These are phyloP conservation scores for Fomitiporia mediterranea DNA, from an alignment of 1,284 basidiomycete species.

Conservation along the genomic window DNA sequence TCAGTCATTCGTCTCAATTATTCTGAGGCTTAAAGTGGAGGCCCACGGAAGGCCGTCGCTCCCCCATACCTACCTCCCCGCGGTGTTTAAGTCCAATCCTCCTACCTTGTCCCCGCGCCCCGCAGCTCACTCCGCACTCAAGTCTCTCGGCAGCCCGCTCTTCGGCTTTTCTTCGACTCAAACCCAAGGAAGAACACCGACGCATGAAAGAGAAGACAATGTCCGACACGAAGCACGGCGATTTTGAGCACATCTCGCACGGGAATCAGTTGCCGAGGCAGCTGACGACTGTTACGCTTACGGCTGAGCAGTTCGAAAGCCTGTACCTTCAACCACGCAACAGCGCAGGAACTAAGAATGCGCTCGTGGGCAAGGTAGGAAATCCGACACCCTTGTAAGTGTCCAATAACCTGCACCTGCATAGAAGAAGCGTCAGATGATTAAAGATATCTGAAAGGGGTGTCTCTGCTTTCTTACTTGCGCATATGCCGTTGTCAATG, in stretches of 20 bases:
- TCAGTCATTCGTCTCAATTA: not conserved
- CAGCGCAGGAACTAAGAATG: slow-evolving; percentile 5
- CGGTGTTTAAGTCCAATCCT: not conserved
- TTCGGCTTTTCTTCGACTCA: not conserved
- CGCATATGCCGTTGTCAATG: slow-evolving; percentile 23
- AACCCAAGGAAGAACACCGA: not conserved
- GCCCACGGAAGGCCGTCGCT: not conserved
- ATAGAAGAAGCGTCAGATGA: not conserved
- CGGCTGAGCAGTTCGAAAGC: slow-evolving; percentile 24
- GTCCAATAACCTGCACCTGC: not conserved
- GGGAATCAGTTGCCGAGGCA: slow-evolving; percentile 10
- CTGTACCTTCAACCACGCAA: slow-evolving; percentile 22
- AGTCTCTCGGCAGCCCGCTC: not conserved
- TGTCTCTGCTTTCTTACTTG: slow-evolving; percentile 22
- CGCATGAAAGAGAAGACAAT: slow-evolving; percentile 7
- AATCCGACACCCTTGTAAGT: slow-evolving; percentile 24
- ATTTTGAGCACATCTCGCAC: slow-evolving; percentile 17
- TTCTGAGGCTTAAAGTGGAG: not conserved
- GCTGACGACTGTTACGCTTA: slow-evolving; percentile 24
- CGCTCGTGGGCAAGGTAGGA: slow-evolving; percentile 18
- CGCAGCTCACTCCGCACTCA: not conserved
- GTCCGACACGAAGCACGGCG: slow-evolving; percentile 21
- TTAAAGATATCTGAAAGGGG: slow-evolving; percentile 16
- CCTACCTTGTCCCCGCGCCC: not conserved
- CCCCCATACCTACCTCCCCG: not conserved